These are phyloP conservation scores for Penicillium decumbens DNA, from an alignment of 2,329 filamentous ascomycete genomes.

Conservation along the genomic window DNA sequence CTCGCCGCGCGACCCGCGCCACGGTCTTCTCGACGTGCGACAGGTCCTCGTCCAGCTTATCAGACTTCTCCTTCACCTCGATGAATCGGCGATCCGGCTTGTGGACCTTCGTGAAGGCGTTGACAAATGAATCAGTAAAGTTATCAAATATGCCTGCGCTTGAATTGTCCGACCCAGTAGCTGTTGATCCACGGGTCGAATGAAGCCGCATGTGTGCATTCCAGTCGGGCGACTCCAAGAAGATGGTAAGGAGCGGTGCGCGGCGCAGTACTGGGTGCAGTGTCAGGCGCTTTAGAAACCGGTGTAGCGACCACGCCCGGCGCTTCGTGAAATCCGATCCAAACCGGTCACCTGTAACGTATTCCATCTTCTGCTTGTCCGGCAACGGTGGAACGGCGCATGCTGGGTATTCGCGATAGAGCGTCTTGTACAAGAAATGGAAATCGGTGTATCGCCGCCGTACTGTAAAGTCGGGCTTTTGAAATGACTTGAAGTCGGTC, in stretches of 20 bases:
- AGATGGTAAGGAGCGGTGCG: slow-evolving; percentile 75
- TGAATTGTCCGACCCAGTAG: slow-evolving; percentile 39
- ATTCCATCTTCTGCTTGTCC: slow-evolving; percentile 99
- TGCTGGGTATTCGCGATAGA: slow-evolving; percentile 81
- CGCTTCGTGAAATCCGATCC: slow-evolving; percentile 86
- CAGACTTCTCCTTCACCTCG: slow-evolving; percentile 84
- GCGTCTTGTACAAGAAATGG: slow-evolving; percentile 88
- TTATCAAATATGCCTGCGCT: slow-evolving; percentile 77
- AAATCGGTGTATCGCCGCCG: slow-evolving; percentile 97
- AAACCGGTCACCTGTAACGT: slow-evolving; percentile 93
- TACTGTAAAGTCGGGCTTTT: slow-evolving; percentile 71
- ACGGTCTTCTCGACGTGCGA: slow-evolving; percentile 94
- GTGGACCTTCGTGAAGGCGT: slow-evolving; percentile 94
- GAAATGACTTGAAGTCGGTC: slow-evolving; percentile 93
- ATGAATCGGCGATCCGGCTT: slow-evolving; percentile 92
- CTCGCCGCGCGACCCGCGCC: slow-evolving; percentile 78
- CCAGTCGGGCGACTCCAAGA: slow-evolving; percentile 92
- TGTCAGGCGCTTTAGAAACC: slow-evolving; percentile 80
- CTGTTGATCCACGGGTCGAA: slow-evolving; percentile 59
- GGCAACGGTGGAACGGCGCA: slow-evolving; percentile 90
- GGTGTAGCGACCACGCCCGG: slow-evolving; percentile 81
- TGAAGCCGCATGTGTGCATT: slow-evolving; percentile 89
- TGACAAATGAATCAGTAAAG: slow-evolving; percentile 93
- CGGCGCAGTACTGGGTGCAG: slow-evolving; percentile 85
- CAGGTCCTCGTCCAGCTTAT: slow-evolving; percentile 92